These are phyloP conservation scores for Adansonia digitata DNA, from an alignment of 345 rosid species.

Conservation along the genomic window DNA sequence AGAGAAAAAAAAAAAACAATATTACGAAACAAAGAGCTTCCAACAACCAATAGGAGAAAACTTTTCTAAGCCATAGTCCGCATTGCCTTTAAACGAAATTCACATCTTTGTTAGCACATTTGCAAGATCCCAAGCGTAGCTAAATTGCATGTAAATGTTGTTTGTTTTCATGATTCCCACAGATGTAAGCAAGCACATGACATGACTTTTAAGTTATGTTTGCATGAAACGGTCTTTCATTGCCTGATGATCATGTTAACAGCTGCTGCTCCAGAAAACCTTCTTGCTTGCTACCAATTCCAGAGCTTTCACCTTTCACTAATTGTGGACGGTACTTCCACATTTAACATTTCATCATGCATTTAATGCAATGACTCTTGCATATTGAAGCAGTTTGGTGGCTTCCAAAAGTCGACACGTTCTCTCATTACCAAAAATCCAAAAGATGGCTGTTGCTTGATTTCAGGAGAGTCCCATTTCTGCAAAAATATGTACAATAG, in stretches of 20 bases:
- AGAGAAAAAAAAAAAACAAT: too few relatives aligned
- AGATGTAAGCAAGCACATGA: neutral
- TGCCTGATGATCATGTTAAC: too few relatives aligned
- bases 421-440: conserved; percentile 1
- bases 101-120: neutral
- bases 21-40: neutral
- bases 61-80: neutral
- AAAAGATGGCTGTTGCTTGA: conserved; percentile 2
- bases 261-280: neutral
- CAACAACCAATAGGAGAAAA: neutral
- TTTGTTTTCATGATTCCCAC: neutral
- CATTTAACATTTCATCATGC: neutral
- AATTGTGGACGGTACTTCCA: neutral
- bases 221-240: too few relatives aligned
- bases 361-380: neutral
- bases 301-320: neutral
- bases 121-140: neutral
- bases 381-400: neutral
- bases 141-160: neutral
- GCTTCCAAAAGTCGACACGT: neutral
- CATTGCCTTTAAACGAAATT: neutral
- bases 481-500: neutral
- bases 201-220: neutral
- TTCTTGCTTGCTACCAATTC: neutral
- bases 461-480: neutral